A percentile compares a stretch with the other conserved stretches of the same genome.
Conservation (phyloP, 2,329 filamentous ascomycete genomes). For the Didymella arachidicola region DNA sequence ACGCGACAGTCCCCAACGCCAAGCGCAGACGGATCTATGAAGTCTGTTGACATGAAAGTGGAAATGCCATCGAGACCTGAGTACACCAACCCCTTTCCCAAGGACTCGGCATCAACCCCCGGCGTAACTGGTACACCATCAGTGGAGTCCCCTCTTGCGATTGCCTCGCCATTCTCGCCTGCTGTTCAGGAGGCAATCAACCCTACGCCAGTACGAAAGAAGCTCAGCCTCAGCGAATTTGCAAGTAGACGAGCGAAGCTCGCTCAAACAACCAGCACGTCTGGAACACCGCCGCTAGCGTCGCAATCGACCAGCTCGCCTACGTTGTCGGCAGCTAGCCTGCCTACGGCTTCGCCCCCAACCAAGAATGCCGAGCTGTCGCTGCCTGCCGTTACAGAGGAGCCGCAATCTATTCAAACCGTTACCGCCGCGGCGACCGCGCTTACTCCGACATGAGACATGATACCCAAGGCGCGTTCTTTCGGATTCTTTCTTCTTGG, state of each 20-base stretch:
- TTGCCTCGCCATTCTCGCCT: slow-evolving; percentile 47
- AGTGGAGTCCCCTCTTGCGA: slow-evolving; percentile 42
- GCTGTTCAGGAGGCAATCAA: slow-evolving; percentile 54
- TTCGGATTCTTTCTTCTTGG: slow-evolving; percentile 28
- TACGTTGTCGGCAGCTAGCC: slow-evolving; percentile 42
- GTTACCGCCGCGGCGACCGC: slow-evolving; percentile 12
- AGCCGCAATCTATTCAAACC: slow-evolving; percentile 27
- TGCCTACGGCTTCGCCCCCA: slow-evolving; percentile 42
- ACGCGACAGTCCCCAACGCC: slow-evolving; percentile 25
- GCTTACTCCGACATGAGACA: slow-evolving; percentile 32
- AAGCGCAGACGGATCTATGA: slow-evolving; percentile 22
- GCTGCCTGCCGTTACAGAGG: slow-evolving; percentile 40
- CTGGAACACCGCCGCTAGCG: slow-evolving; percentile 33
- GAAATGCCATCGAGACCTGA: slow-evolving; percentile 43
- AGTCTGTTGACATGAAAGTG: slow-evolving; percentile 36
- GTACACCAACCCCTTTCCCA: slow-evolving; percentile 28
- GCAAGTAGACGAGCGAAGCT: slow-evolving; percentile 55
- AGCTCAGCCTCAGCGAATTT: slow-evolving; percentile 61
- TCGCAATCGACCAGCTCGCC: slow-evolving; percentile 44
- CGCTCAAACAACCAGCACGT: slow-evolving; percentile 38
- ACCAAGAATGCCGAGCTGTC: slow-evolving; percentile 37
- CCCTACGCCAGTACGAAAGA: slow-evolving; percentile 56
- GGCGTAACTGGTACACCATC: slow-evolving; percentile 33
- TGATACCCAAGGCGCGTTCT: slow-evolving; percentile 35
- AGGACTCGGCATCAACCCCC: slow-evolving; percentile 33